Evolutionary conservation across 2,329 filamentous ascomycete genomes (phyloP).

Genomic region (Fusarium goolgardi): DNA sequence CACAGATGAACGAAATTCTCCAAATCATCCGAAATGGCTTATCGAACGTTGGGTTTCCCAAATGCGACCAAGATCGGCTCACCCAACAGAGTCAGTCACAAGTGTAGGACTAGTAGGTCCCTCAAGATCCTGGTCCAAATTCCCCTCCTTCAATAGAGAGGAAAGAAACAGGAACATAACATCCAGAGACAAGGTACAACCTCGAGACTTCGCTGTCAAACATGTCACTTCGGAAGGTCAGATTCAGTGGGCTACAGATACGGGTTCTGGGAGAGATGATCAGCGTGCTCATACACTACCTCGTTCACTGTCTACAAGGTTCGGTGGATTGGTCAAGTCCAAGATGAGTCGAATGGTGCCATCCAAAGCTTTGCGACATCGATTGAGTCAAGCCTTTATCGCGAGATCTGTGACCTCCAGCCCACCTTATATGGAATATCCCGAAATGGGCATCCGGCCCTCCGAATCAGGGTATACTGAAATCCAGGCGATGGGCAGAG

Average conservation of each 20-base stretch:
- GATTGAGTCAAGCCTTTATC: background rate
- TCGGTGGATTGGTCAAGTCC: slow-evolving; percentile 47
- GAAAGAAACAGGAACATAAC: slow-evolving; percentile 45
- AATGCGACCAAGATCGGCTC: slow-evolving; percentile 23
- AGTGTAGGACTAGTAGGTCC: slow-evolving; percentile 28
- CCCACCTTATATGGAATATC: slow-evolving; percentile 36
- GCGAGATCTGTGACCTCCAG: slow-evolving; percentile 1
- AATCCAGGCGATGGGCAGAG: slow-evolving; percentile 35
- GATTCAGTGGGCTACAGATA: slow-evolving; percentile 47
- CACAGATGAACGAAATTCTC: slow-evolving; percentile 25
- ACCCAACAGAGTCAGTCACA: background rate
- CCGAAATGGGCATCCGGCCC: slow-evolving; percentile 43
- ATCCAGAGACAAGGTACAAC: slow-evolving; percentile 42
- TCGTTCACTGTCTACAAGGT: slow-evolving; percentile 47
- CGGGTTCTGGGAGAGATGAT: slow-evolving; percentile 4
- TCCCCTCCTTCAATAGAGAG: slow-evolving; percentile 49
- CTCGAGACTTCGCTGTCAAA: slow-evolving; percentile 49
- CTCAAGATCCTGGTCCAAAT: slow-evolving; percentile 52
- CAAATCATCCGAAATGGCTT: slow-evolving; percentile 28
- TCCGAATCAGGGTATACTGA: slow-evolving; percentile 40
- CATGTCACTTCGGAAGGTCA: slow-evolving; percentile 34
- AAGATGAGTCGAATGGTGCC: slow-evolving; percentile 29
- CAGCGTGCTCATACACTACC: slow-evolving; percentile 15
- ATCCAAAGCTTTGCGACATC: slow-evolving; percentile 8
- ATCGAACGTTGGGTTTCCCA: slow-evolving; percentile 40